Evolutionary conservation across 306 rosid species (phyloP).

Genomic region (Arachis hypogaea): DNA sequence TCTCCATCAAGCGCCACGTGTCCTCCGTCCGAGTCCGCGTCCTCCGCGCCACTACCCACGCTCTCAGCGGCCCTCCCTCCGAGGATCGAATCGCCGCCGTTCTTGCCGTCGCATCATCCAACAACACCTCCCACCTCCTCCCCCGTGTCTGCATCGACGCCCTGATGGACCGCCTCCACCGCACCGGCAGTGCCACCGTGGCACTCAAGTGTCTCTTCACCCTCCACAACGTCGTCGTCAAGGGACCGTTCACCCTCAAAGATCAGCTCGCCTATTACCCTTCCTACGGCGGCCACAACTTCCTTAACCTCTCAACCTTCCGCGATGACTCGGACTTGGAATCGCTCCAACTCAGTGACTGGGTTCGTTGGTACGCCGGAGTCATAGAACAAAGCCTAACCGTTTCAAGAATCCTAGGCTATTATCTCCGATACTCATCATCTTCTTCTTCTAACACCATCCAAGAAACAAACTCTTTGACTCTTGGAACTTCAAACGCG

Average conservation of each 20-base stretch:
- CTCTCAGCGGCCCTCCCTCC: conserved; percentile 53
- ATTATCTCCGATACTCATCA: conserved; percentile 27
- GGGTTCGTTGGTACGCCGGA: conserved; percentile 86
- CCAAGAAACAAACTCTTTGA: conserved; percentile 22
- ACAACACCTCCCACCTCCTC: conserved; percentile 30
- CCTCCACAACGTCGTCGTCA: conserved; percentile 52
- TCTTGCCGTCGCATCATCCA: conserved; percentile 34
- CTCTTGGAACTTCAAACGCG: conserved; percentile 29
- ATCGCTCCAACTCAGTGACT: conserved; percentile 51
- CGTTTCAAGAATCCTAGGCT: conserved; percentile 54
- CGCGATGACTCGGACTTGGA: conserved; percentile 58
- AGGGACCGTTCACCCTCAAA: conserved; percentile 56
- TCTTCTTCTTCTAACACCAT: neutral
- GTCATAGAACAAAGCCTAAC: conserved; percentile 60
- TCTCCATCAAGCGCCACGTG: conserved; percentile 53
- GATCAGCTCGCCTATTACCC: conserved; percentile 64
- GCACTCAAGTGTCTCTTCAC: conserved; percentile 85
- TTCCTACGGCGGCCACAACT: conserved; percentile 66
- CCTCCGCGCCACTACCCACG: conserved; percentile 82
- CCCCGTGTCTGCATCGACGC: conserved; percentile 60
- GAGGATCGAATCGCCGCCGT: conserved; percentile 55
- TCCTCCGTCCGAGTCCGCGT: conserved; percentile 55
- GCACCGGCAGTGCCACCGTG: conserved; percentile 63
- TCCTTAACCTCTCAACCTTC: conserved; percentile 66
- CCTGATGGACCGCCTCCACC: conserved; percentile 75